Evolutionary conservation across 805 yeast species (phyloP).

Genomic region (Candida berthetii): DNA sequence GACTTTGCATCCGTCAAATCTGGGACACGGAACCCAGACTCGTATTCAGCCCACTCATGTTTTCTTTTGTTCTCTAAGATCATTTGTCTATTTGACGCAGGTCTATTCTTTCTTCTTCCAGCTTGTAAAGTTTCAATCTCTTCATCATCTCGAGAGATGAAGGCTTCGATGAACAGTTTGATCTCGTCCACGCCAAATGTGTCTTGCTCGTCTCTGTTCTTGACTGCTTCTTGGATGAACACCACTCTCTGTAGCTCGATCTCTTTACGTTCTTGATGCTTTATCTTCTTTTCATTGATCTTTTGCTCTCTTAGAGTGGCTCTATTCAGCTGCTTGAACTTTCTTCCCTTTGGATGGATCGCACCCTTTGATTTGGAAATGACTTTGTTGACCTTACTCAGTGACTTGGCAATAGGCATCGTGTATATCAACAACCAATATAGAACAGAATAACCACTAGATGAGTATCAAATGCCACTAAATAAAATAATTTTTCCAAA

Average conservation of each 20-base stretch:
- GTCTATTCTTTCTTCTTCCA: slow-evolving; percentile 83
- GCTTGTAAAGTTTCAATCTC: slow-evolving; percentile 59
- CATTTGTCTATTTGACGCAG: slow-evolving; percentile 67
- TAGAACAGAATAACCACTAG: too few species aligned
- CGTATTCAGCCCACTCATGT: slow-evolving; percentile 55
- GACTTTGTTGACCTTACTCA: slow-evolving; percentile 58
- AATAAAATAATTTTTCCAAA: too few species aligned
- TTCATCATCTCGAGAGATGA: slow-evolving; percentile 63
- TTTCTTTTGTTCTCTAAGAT: slow-evolving; percentile 55
- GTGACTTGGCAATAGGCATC: slow-evolving; percentile 68
- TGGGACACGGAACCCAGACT: slow-evolving; percentile 68
- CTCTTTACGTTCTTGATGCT: slow-evolving; percentile 51
- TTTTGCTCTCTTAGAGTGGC: slow-evolving; percentile 85
- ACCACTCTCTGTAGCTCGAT: slow-evolving; percentile 52
- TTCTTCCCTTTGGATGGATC: slow-evolving; percentile 85
- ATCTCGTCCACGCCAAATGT: slow-evolving; percentile 53
- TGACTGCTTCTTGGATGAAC: slow-evolving; percentile 56
- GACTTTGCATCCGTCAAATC: slow-evolving; percentile 57
- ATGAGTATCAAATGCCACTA: too few species aligned
- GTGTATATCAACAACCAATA: too few species aligned
- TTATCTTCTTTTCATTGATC: slow-evolving; percentile 51
- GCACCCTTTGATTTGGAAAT: slow-evolving; percentile 47
- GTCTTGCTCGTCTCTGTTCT: slow-evolving; percentile 30
- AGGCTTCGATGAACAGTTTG: slow-evolving; percentile 53
- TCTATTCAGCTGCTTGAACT: slow-evolving; percentile 73